Percentiles rank a stretch among this genome's conserved stretches.
Evolutionary conservation across 2,329 filamentous ascomycete genomes (phyloP).

Genomic region (Phialophora verrucosa): DNA sequence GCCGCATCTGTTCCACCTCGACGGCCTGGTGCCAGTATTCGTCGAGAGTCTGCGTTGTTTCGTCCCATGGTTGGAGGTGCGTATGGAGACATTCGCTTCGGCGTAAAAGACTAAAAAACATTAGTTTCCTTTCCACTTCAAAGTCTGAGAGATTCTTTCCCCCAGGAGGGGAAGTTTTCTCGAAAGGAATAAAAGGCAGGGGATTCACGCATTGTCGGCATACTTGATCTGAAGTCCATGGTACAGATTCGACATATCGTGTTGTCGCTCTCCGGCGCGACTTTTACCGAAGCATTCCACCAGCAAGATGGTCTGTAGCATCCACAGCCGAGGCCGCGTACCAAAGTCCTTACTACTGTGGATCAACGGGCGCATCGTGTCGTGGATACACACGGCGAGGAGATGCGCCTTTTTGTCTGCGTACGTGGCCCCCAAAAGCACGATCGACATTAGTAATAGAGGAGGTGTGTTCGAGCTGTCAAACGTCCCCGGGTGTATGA

Average conservation of each 20-base stretch:
- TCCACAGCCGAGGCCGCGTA: conserved; percentile 58
- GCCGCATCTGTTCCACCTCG: not conserved
- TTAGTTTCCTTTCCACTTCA: not conserved
- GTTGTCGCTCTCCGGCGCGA: not conserved
- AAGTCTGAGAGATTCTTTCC: not conserved
- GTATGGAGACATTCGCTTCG: conserved; percentile 6
- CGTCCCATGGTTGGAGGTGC: not conserved
- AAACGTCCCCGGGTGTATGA: not conserved
- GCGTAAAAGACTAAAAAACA: not conserved
- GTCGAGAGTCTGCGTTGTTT: not conserved
- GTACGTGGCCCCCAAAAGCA: conserved; percentile 67
- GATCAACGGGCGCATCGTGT: conserved; percentile 64
- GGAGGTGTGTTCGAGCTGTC: conserved; percentile 45
- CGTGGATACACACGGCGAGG: conserved; percentile 66
- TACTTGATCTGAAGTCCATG: not conserved
- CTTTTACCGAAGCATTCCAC: not conserved
- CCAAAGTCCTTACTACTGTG: conserved; percentile 64
- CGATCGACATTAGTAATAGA: conserved; percentile 59
- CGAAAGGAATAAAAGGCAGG: too few species aligned
- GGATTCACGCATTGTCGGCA: not conserved
- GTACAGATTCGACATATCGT: not conserved
- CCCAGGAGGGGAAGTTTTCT: not conserved
- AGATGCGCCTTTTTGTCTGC: conserved; percentile 64
- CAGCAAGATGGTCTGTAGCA: conserved; percentile 3
- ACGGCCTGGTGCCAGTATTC: not conserved